These are phyloP conservation scores for Myochromella boudieri DNA, from an alignment of 768 basidiomycete genomes.

Conservation along the genomic window DNA sequence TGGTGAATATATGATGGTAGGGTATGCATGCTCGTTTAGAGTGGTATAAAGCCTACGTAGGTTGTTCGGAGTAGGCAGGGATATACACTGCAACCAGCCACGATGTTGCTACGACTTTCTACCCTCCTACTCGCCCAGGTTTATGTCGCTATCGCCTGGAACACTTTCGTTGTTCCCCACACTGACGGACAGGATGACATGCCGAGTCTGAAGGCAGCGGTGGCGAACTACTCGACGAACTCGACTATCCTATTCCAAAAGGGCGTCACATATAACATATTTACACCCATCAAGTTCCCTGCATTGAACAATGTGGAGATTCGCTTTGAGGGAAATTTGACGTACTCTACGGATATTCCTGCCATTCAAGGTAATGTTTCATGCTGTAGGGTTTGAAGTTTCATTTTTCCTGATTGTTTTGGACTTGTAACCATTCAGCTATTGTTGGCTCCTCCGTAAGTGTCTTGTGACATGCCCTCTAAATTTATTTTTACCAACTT, in stretches of 20 bases:
- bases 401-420: too few species aligned
- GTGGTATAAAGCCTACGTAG: too few species aligned
- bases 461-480: not conserved
- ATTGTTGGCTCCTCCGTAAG: constrained; percentile 46
- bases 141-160: constrained; percentile 36
- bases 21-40: too few species aligned
- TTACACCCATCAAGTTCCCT: constrained; percentile 58
- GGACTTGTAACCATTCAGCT: too few species aligned
- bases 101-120: constrained; percentile 10
- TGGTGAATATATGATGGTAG: too few species aligned
- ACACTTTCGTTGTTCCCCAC: constrained; percentile 53
- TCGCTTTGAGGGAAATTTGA: constrained; percentile 55
- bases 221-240: constrained; percentile 38
- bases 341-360: constrained; percentile 51
- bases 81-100: not conserved
- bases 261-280: constrained; percentile 60
- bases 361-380: constrained; percentile 47
- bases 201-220: constrained; percentile 42
- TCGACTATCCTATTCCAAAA: constrained; percentile 58
- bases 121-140: constrained; percentile 22
- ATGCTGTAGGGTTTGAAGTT: too few species aligned
- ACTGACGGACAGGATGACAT: constrained; percentile 48
- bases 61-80: too few species aligned
- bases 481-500: not conserved
- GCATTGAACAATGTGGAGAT: constrained; percentile 56